Evolutionary conservation across 2,329 filamentous ascomycete genomes (phyloP).

Genomic region (Alternaria sp.): DNA sequence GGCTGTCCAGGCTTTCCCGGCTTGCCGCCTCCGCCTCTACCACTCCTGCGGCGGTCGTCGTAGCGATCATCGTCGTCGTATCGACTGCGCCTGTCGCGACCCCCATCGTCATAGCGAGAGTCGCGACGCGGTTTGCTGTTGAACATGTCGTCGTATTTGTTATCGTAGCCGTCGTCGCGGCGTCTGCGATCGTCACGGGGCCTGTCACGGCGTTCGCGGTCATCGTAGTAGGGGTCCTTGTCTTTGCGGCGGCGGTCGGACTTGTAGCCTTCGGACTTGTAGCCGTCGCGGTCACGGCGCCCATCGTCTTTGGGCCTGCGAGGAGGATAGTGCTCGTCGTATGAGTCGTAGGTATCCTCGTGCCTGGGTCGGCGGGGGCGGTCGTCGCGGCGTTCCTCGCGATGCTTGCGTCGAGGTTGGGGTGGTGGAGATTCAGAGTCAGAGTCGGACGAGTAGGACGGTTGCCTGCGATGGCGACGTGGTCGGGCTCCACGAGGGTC

Average conservation of each 20-base stretch:
- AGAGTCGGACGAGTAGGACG: slow-evolving; percentile 23
- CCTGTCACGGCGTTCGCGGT: slow-evolving; percentile 24
- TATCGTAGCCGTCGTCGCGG: slow-evolving; percentile 26
- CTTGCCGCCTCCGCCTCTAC: slow-evolving; percentile 15
- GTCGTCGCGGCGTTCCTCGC: slow-evolving; percentile 28
- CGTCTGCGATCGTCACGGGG: slow-evolving; percentile 20
- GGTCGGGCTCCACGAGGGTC: slow-evolving; percentile 11
- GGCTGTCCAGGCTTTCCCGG: slow-evolving; percentile 24
- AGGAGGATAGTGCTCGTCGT: slow-evolving; percentile 33
- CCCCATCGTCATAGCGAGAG: slow-evolving; percentile 19
- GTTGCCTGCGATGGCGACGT: slow-evolving; percentile 23
- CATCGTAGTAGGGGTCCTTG: slow-evolving; percentile 9
- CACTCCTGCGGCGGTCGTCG: slow-evolving; percentile 18
- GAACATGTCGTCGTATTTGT: slow-evolving; percentile 30
- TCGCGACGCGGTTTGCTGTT: slow-evolving; percentile 19
- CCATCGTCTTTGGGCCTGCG: slow-evolving; percentile 19
- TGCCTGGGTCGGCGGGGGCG: slow-evolving; percentile 21
- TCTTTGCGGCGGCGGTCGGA: slow-evolving; percentile 13
- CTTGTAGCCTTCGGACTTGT: slow-evolving; percentile 27
- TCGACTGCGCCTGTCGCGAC: slow-evolving; percentile 3
- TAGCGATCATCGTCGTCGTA: slow-evolving; percentile 23
- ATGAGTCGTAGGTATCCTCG: slow-evolving; percentile 34
- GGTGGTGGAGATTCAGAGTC: slow-evolving; percentile 29
- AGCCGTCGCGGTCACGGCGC: slow-evolving; percentile 30
- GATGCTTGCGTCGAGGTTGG: slow-evolving; percentile 30